These are phyloP conservation scores for Suillus sp. DNA, from an alignment of 768 basidiomycete genomes.

Conservation along the genomic window DNA sequence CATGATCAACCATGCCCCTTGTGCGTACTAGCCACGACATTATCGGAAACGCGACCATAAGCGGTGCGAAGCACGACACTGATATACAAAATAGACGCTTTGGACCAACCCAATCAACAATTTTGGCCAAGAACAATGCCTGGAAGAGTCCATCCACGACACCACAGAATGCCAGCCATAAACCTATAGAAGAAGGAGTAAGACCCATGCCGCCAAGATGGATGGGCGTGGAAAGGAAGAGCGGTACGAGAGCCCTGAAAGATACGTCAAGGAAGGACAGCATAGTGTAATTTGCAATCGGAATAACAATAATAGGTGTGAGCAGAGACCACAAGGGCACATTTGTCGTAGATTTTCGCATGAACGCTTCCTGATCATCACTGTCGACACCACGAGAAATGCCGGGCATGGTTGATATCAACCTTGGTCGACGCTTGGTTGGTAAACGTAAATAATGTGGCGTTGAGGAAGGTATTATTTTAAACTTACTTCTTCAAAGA, in stretches of 20 bases:
- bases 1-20: slow-evolving; percentile 33
- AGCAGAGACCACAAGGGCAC: slow-evolving; percentile 45
- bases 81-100: slow-evolving; percentile 42
- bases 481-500: slow-evolving; percentile 35
- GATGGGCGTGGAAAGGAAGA: slow-evolving; percentile 48
- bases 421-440: slow-evolving; percentile 12
- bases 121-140: slow-evolving; percentile 40
- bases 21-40: slow-evolving; percentile 42
- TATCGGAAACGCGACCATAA: slow-evolving; percentile 47
- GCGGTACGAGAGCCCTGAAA: slow-evolving; percentile 41
- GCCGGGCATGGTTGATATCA: slow-evolving; percentile 13
- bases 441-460: background rate
- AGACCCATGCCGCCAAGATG: slow-evolving; percentile 46
- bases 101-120: slow-evolving; percentile 45
- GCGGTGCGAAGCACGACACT: slow-evolving; percentile 39
- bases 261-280: slow-evolving; percentile 47
- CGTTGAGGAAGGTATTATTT: no score
- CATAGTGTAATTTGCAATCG: slow-evolving; percentile 43
- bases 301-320: slow-evolving; percentile 40
- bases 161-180: slow-evolving; percentile 39
- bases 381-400: background rate
- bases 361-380: slow-evolving; percentile 15
- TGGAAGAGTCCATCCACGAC: slow-evolving; percentile 42
- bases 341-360: slow-evolving; percentile 24
- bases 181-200: slow-evolving; percentile 43